Evolutionary conservation across 768 basidiomycete species (phyloP), one percentile per base, ranked within the genome.

Genomic region (Lactarius indigo): DNA sequence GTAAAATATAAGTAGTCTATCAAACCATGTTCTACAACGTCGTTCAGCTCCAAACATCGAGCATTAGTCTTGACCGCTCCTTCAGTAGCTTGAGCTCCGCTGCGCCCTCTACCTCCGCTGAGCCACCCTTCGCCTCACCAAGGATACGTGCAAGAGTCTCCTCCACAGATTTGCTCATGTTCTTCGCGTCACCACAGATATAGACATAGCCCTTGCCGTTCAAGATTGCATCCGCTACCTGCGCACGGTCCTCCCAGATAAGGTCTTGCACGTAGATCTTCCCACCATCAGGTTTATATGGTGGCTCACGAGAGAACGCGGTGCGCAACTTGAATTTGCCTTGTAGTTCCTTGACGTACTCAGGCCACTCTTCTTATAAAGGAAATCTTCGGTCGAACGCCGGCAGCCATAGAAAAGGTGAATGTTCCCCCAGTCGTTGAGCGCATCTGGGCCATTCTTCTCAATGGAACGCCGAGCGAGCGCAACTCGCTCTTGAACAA

Each of bases 201-300:
- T 98, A 98, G 2, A 97, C 84, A 76, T 96, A 96, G n/a, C 93
- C 97, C 79, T 98, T 94, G 76, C 93, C 91, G 70, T 92, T 91
- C 69, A 97, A 82, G 71, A 99, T 93, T 20, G 91, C 89, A 64
- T 96, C 88, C 12, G 91, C 92, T 61, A 99, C 84, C 64, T 87
- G 83, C 76, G 88, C 87, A 64, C 87, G 83, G 75, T 94, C 87
- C 59, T 98, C 87, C 91, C 91, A 94, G 13, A 99, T 79, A 65
- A 98, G 81, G 78, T 99, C 94, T 79, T 99, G 97, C n/a, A 99
- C 97, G 79, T 99, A 99, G 74, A 96, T 92, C 83, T 98, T 99
- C 82, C 90, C 82, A 30, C 94, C 91, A 70, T 95, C 94, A 6
- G 91, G 85, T 77, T 90, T 92, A 81, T 85, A 92, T n/a, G 86